Base-by-base conservation (phyloP, 768 basidiomycete genomes). In the Tricholoma saponaceum region DNA sequence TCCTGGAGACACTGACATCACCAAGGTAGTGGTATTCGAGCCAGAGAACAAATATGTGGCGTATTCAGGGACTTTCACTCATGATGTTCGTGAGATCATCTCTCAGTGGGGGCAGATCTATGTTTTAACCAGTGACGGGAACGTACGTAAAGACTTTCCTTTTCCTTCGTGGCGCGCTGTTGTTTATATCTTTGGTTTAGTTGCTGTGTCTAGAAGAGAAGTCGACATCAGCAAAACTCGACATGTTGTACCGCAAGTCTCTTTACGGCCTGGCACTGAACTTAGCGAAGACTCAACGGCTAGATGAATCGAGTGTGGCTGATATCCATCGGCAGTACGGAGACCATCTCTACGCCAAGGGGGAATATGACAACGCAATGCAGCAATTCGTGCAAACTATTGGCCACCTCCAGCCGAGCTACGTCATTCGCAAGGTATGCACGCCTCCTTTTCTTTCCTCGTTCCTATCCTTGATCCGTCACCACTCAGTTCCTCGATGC, bases 321-420 rank as follows among this genome's bases (percentile, higher is more conserved):
- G 94, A 97, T 64, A 95, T 98, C 20, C 90, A 95, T 64, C 77
- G 85, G 44, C 87, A 89, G 57, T 96, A 95, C 66, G 96, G 94
- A 1, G 95, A 98, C 66, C 85, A 95, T 66, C 76, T 98, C 12
- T 98, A 99, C 67, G 66, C 77, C 16, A 97, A 96, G 70, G 89
- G 87, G 4, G 94, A 98, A 65, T 96, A 89, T 64, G 97, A 98
- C 59, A 89, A 85, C 5, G 89, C 95, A 0, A 96, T 98, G 91
- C 81, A 84, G 33, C 94, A 97, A 67, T 98, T 90, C 68, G 74
- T 97, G 26, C 83, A 90, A 67, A 98, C 97, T 0, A 87, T 98
- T 18, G 92, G 96, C 0, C 78, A 85, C 49, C 76, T 97, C 0
- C 91, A 94, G 60, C 92, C 95, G 0, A 97, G 95, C 67, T 97